A percentile compares a stretch with the other conserved stretches of the same genome.
Evolutionary conservation across 164 flowering plant species (phyloP).

Genomic region (Vitis riparia): DNA sequence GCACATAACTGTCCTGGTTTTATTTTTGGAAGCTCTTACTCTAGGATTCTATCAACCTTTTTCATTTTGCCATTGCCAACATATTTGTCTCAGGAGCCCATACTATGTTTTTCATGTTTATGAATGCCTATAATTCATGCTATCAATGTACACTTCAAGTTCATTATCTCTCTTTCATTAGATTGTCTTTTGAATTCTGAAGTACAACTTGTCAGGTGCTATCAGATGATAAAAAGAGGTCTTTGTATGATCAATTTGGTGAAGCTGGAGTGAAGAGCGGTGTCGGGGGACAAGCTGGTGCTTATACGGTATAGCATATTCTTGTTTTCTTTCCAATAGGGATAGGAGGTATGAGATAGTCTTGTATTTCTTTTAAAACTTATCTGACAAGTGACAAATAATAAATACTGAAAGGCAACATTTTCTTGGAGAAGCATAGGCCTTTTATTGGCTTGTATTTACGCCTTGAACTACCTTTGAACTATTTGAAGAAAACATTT

Average conservation of each 20-base stretch:
- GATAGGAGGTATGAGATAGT: not conserved
- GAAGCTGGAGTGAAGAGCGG: constrained; percentile 94
- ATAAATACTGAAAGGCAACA: too few relatives aligned
- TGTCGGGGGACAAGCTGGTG: constrained; percentile 69
- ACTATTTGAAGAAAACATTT: too few relatives aligned
- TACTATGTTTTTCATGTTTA: not conserved
- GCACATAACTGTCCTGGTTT: too few relatives aligned
- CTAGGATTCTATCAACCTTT: too few relatives aligned
- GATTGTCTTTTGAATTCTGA: constrained; percentile 46
- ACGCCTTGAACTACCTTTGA: too few relatives aligned
- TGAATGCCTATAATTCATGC: not conserved
- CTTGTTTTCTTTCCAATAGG: not conserved
- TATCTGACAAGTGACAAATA: too few relatives aligned
- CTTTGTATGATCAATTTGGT: constrained; percentile 94
- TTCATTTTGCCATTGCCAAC: too few relatives aligned
- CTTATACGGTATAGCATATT: constrained; percentile 71
- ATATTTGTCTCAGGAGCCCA: too few relatives aligned
- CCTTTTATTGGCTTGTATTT: too few relatives aligned
- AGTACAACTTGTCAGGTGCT: constrained; percentile 77
- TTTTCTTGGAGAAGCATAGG: too few relatives aligned
- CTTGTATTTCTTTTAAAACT: too few relatives aligned
- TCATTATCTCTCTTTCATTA: constrained; percentile 1
- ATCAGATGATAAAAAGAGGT: constrained; percentile 97
- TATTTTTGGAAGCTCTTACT: too few relatives aligned
- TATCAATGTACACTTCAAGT: not conserved